Percentiles rank a stretch among this genome's conserved stretches.
Evolutionary conservation across 805 yeast genomes (phyloP).

Genomic region (Candida ovalis): DNA sequence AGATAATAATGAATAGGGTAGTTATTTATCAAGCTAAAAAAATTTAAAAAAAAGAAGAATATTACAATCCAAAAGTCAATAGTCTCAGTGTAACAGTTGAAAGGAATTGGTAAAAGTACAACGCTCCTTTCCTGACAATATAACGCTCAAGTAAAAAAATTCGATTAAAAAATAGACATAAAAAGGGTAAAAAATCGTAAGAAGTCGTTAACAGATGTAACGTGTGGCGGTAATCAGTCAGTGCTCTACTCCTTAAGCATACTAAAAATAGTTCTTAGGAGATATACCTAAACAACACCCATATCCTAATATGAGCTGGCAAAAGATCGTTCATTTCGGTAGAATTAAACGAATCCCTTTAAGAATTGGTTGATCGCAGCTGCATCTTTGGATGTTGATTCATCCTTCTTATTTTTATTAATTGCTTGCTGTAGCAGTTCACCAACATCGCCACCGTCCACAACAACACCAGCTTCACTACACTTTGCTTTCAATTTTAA

Average conservation of each 20-base stretch:
- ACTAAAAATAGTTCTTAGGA: neutral
- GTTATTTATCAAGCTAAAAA: too few species aligned
- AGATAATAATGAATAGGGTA: too few species aligned
- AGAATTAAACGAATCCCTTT: constrained; percentile 4
- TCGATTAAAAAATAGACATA: neutral
- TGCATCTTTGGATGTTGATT: neutral
- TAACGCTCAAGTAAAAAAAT: neutral
- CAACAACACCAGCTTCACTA: constrained; percentile 87
- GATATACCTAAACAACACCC: neutral
- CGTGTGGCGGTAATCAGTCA: neutral
- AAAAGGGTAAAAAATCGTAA: neutral
- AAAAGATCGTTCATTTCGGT: neutral
- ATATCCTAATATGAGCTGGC: constrained; percentile 1
- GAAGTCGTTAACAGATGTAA: neutral
- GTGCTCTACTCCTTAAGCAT: too few species aligned
- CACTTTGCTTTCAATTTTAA: constrained; percentile 91
- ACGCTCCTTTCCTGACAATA: neutral
- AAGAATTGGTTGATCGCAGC: constrained; percentile 11
- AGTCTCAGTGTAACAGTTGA: neutral
- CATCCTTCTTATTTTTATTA: neutral
- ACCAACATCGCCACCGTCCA: constrained; percentile 77
- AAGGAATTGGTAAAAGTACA: neutral
- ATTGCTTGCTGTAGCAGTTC: constrained; percentile 36
- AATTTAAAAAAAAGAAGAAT: neutral
- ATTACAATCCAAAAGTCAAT: neutral